These are phyloP conservation scores for Pyronema domesticum DNA, from an alignment of 495 filamentous ascomycete species.

Conservation along the genomic window DNA sequence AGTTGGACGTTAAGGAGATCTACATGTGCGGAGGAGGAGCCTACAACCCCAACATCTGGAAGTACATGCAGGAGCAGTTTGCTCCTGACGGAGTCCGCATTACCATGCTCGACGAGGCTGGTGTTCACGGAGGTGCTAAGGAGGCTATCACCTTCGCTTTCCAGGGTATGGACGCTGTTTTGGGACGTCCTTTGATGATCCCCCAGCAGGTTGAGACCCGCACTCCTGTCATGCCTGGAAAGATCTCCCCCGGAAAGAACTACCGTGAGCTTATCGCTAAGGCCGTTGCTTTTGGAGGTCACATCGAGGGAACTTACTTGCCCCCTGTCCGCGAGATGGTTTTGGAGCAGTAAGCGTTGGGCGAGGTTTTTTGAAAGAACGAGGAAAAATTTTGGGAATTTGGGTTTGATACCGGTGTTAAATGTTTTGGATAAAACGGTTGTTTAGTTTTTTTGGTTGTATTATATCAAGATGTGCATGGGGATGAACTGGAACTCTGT, in stretches of 20 bases:
- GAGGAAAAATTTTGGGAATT: no score
- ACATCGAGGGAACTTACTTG: constrained; percentile 28
- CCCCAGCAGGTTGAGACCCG: constrained; percentile 35
- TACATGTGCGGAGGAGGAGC: constrained; percentile 45
- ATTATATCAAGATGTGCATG: no score
- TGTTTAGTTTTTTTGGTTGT: no score
- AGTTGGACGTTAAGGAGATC: constrained; percentile 35
- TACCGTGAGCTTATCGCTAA: constrained; percentile 35
- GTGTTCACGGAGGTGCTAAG: constrained; percentile 36
- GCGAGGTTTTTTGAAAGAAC: neutral
- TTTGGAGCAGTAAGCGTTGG: neutral
- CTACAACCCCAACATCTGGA: constrained; percentile 38
- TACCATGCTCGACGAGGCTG: constrained; percentile 37
- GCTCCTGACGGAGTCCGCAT: constrained; percentile 30
- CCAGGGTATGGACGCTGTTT: constrained; percentile 38
- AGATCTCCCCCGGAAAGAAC: constrained; percentile 37
- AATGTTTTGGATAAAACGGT: no score
- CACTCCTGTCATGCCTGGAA: constrained; percentile 33
- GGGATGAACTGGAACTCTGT: no score
- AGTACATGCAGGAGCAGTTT: constrained; percentile 33
- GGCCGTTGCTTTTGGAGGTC: constrained; percentile 32
- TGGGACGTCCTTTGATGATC: constrained; percentile 35
- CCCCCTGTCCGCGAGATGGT: constrained; percentile 32
- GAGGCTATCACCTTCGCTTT: constrained; percentile 42
- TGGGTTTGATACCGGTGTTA: no score